Base-by-base conservation (phyloP, 495 filamentous ascomycete genomes). In the Lepraria neglecta region DNA sequence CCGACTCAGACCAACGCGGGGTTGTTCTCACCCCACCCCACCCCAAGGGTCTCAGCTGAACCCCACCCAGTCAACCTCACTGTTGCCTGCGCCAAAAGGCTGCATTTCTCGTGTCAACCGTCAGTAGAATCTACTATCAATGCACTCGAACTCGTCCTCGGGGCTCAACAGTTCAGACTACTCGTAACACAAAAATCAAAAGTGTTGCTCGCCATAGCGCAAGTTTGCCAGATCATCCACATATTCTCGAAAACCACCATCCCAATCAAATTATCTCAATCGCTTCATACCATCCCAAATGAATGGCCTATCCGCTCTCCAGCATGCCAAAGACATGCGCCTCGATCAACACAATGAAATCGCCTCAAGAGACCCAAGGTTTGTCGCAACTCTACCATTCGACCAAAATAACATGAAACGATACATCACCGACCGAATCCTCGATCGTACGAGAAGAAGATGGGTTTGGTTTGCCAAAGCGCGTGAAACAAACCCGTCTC, bases 281-380 rank as follows among this genome's bases (percentile, higher is more conserved):
- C 5, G 6, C 33, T 38, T 38, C 33, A 6, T 38, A 38, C 33
- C 33, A 38, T 38, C 33, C 33, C 33, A 38, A 11, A 6, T 38
- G 33, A 38, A 38, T 7, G 6, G 33, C 33, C 33, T 6, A 38
- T 38, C 33, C 11, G 33, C 33, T 38, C 6, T 38, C 33, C 6
- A 38, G 33, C 5, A 7, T 15, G n/a, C n/a, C 4, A 28, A 33
- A 31, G 30, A 11, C n/a, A 38, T 38, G 51, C 51, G 30, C 15
- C 31, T 54, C n/a, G 31, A 33, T 19, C 17, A 38, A 24, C 3
- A 38, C 6, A n/a, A 11, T 31, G 31, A 35, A 6, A 95, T 80
- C 9, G 96, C 89, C 12, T 19, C 27, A 27, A 51, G 17, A 44
- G 61, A 64, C 31, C 14, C 58, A 10, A 42, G 19, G 14, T 38